Percentiles rank a stretch among this genome's conserved stretches.
Conservation (phyloP, 371 early-diverging fungal genomes). For the Mortierella sp. region DNA sequence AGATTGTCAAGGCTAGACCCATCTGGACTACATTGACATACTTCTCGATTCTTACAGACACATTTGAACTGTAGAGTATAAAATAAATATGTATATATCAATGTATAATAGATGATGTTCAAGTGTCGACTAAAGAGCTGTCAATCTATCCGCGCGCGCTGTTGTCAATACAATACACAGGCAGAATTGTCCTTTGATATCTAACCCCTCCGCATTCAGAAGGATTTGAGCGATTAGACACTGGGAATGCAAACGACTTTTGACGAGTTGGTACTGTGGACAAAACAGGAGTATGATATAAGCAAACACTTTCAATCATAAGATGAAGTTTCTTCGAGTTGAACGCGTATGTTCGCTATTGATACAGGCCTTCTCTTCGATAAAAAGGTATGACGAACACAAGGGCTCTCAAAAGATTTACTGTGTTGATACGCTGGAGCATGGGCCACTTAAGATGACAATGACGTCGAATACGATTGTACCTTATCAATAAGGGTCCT, state of each 20-base stretch:
- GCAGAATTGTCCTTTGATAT: too few relatives aligned
- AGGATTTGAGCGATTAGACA: too few relatives aligned
- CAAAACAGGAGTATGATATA: background rate
- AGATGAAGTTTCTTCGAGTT: background rate
- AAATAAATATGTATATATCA: background rate
- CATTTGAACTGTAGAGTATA: conserved; percentile 8
- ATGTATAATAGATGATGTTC: too few relatives aligned
- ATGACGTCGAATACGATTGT: background rate
- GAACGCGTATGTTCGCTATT: too few relatives aligned
- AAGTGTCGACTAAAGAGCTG: too few relatives aligned
- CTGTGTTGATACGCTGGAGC: background rate
- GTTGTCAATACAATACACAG: too few relatives aligned
- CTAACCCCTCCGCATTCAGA: too few relatives aligned
- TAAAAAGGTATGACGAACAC: background rate
- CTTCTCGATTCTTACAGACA: conserved; percentile 4
- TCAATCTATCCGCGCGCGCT: too few relatives aligned
- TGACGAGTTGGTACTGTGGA: too few relatives aligned
- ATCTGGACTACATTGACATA: conserved; percentile 65
- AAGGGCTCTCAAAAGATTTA: conserved; percentile 1
- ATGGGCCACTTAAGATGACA: background rate
- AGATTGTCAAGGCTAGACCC: conserved; percentile 63
- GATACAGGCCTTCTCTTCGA: background rate
- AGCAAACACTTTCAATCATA: background rate
- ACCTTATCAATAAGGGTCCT: background rate
- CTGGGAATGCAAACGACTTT: too few relatives aligned